Base-by-base conservation (phyloP, 805 yeast genomes). In the Kodamaea laetipori region DNA sequence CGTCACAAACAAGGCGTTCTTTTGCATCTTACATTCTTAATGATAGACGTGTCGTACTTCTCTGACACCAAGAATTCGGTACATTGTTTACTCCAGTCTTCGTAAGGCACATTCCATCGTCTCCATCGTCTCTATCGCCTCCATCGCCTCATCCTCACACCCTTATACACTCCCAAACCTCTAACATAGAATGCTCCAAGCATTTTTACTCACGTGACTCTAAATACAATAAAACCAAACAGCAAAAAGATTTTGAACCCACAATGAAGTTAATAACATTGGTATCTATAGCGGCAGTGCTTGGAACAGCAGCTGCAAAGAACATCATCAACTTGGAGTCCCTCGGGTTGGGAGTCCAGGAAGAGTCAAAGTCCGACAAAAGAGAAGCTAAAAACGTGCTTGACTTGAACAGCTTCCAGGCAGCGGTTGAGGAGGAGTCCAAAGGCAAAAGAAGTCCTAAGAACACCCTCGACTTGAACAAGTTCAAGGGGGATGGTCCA, bases 301-400 rank as follows among this genome's bases (percentile, higher is more conserved):
- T 37, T 7, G 24, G 42, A 6, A 27, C 31, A 32, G 46, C 38
- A 4, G 45, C 43, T 8, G 43, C 49, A 7, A 45, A 44, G 34
- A 47, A 47, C 33, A 34, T 44, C 10, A 37, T 33, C 11, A 32
- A 37, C 25, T 37, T 43, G 26, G 44, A 25, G 8, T 26, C 31
- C 18, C 27, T 43, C 12, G 30, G 27, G 34, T 15, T 19, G 15
- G 34, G 35, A 13, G 27, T 24, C 6, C 41, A 25, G 23, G 37
- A n/a, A 25, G 33, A 12, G 3, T 11, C n/a, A 16, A 18, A 41
- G 11, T n/a, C 17, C 34, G 39, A 26, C 17, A 49, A 50, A 36
- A 32, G 51, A 16, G 50, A 48, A 8, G 46, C 54, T 11, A 52
- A 52, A 40, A 51, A 49, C 31, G 42, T 37, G 15, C 17, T 41